phyloP scores from a whole-genome alignment of 306 rosid genomes.

The Gastrolobium villosum region DNA sequence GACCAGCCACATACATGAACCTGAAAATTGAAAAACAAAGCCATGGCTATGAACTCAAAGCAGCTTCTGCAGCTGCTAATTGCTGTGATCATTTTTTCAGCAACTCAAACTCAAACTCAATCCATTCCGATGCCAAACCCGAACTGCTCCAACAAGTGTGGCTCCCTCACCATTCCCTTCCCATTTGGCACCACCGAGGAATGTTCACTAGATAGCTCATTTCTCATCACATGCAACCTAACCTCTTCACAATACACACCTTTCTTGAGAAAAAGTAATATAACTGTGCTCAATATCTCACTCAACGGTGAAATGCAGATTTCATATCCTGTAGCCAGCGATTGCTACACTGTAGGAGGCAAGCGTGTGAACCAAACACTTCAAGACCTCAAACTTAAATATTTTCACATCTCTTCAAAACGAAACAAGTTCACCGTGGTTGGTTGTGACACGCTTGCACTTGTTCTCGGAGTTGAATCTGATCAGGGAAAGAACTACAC shows the following conservation, averaged over 20 bases:
- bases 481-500: neutral
- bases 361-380: neutral
- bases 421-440: neutral
- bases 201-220: conserved; percentile 39
- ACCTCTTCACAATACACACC: neutral
- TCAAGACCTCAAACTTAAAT: neutral
- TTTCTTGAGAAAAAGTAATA: neutral
- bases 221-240: conserved; percentile 22
- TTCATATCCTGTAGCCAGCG: rapidly evolving
- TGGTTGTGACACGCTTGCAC: neutral
- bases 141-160: conserved; percentile 24
- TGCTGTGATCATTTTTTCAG: neutral
- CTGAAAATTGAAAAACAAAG: too few species aligned
- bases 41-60: too few species aligned
- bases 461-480: neutral
- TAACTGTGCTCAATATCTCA: neutral
- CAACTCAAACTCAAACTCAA: conserved; percentile 24
- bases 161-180: conserved; percentile 38
- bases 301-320: neutral
- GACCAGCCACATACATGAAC: too few species aligned
- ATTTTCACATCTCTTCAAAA: neutral
- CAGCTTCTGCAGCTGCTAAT: neutral
- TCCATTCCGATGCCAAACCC: neutral
- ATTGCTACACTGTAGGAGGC: neutral
- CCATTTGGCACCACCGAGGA: conserved; percentile 46